Evolutionary conservation across 352 stramenopile genomes (phyloP).

Genomic region (Phytophthora sp.): DNA sequence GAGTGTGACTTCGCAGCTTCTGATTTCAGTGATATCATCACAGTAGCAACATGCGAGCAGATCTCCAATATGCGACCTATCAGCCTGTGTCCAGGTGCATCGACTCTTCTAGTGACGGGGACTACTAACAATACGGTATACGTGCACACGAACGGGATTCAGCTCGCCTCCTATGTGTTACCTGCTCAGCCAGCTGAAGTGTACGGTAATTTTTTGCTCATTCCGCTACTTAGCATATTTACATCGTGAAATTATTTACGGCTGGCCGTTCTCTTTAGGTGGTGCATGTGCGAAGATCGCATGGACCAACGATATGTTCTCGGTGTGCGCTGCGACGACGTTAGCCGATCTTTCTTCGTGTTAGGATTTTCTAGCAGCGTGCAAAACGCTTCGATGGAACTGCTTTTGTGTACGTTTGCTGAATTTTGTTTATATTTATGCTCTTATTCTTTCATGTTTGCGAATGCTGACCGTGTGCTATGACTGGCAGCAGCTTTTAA

Average conservation of each 20-base stretch:
- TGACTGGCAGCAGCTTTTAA: slow-evolving; percentile 47
- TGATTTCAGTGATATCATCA: background rate
- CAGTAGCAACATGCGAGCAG: slow-evolving; percentile 17
- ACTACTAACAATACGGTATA: slow-evolving; percentile 53
- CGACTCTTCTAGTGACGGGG: slow-evolving; percentile 48
- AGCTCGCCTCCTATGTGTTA: slow-evolving; percentile 54
- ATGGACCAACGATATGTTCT: slow-evolving; percentile 33
- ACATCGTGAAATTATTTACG: too few relatives aligned
- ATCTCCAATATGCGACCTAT: background rate
- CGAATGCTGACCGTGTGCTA: background rate
- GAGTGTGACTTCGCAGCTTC: slow-evolving; percentile 22
- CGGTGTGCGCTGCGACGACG: slow-evolving; percentile 51
- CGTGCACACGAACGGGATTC: slow-evolving; percentile 51
- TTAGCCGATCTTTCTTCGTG: slow-evolving; percentile 55
- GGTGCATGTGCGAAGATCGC: slow-evolving; percentile 28
- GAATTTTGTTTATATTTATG: too few relatives aligned
- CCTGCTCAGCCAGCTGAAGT: slow-evolving; percentile 42
- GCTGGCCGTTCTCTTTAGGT: too few relatives aligned
- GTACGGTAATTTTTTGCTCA: slow-evolving; percentile 35
- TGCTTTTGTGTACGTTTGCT: slow-evolving; percentile 50
- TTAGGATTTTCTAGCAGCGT: slow-evolving; percentile 45
- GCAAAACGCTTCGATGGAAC: slow-evolving; percentile 37
- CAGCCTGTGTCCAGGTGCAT: background rate
- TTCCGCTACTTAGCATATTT: too few relatives aligned
- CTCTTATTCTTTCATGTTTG: background rate